A percentile compares a stretch with the other conserved stretches of the same genome.
Conservation (phyloP, 352 stramenopile species). For the Pythium monospermum region DNA sequence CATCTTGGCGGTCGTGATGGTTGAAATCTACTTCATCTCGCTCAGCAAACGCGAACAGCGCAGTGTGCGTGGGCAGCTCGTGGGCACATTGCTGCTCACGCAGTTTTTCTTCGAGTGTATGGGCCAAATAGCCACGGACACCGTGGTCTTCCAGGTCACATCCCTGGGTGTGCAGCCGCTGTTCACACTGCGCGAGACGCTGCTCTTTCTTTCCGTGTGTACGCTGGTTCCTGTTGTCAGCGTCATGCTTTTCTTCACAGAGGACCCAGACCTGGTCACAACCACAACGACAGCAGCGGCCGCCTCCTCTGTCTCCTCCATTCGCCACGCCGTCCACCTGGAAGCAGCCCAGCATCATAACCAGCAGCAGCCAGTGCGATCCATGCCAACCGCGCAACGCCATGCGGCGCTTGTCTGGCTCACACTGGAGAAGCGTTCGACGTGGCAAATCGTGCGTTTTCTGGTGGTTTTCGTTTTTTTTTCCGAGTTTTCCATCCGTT, state of each 20-base stretch:
- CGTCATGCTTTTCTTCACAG: slow-evolving; percentile 37
- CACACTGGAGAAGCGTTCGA: slow-evolving; percentile 31
- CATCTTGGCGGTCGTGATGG: slow-evolving; percentile 42
- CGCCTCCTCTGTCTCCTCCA: too few species aligned
- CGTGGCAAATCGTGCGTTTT: slow-evolving; percentile 43
- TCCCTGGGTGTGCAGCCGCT: slow-evolving; percentile 35
- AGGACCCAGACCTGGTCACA: slow-evolving; percentile 14
- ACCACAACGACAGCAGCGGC: too few species aligned
- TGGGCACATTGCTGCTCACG: slow-evolving; percentile 44
- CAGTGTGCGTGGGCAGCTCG: slow-evolving; percentile 23
- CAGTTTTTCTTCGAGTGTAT: slow-evolving; percentile 45
- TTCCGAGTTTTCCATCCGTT: slow-evolving; percentile 53
- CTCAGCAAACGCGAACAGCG: slow-evolving; percentile 47
- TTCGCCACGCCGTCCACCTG: background rate
- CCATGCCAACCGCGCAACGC: background rate
- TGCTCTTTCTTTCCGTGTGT: slow-evolving; percentile 48
- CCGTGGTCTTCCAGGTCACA: slow-evolving; percentile 48
- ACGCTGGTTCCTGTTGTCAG: slow-evolving; percentile 34
- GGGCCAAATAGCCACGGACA: slow-evolving; percentile 40
- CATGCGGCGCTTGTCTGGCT: slow-evolving; percentile 21
- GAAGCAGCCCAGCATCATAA: background rate
- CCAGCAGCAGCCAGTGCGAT: background rate
- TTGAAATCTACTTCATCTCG: slow-evolving; percentile 49
- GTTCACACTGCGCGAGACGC: slow-evolving; percentile 36
- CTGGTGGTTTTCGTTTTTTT: slow-evolving; percentile 55